Conservation (phyloP, 192 early-diverging fungal genomes). For the Gamsiella multidivaricata region DNA sequence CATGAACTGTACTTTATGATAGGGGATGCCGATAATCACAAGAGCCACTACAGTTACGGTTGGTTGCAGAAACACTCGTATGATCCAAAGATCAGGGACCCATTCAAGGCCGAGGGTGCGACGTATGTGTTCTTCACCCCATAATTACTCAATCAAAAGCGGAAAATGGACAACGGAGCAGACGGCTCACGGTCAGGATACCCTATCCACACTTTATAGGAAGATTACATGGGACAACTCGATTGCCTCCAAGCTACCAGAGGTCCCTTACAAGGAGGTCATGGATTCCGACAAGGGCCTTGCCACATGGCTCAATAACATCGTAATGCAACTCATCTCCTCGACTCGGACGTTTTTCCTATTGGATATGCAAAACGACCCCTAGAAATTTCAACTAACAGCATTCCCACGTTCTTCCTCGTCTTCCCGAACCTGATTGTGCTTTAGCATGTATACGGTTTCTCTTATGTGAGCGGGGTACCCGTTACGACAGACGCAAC, state of each 20-base stretch:
- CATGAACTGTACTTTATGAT: background rate
- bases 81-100: constrained; percentile 59
- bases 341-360: background rate
- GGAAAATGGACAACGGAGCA: no score
- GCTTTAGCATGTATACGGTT: constrained; percentile 69
- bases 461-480: constrained; percentile 79
- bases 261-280: constrained; percentile 66
- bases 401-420: background rate
- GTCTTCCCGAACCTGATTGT: background rate
- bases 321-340: constrained; percentile 55
- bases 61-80: constrained; percentile 79
- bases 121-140: constrained; percentile 24
- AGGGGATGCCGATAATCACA: constrained; percentile 69
- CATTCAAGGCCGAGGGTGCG: constrained; percentile 34
- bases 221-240: constrained; percentile 54
- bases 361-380: constrained; percentile 16
- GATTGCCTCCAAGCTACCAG: constrained; percentile 35
- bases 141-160: no score
- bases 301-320: constrained; percentile 72
- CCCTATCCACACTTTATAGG: constrained; percentile 10
- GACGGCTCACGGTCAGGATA: no score
- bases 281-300: constrained; percentile 77
- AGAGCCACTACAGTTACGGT: constrained; percentile 63
- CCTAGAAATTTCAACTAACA: background rate
- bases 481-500: constrained; percentile 74